A percentile compares a stretch with the other conserved stretches of the same genome.
These are phyloP conservation scores for Suhomyces emberorum DNA, from an alignment of 805 yeast genomes.

Conservation along the genomic window DNA sequence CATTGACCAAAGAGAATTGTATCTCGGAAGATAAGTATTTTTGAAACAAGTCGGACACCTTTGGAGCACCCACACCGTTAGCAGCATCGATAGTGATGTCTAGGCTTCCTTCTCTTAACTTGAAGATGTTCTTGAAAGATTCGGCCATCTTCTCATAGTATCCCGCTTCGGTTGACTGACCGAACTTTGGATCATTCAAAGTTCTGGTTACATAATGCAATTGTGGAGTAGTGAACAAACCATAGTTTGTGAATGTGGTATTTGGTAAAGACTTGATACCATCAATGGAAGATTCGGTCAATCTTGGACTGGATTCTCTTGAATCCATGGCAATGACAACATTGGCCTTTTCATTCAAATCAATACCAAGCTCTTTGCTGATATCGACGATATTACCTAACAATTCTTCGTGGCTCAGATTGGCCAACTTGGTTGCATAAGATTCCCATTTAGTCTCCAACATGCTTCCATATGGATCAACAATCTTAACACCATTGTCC, in stretches of 20 bases:
- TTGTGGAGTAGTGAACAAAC: constrained; percentile 88
- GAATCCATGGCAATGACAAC: constrained; percentile 84
- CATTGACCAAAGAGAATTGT: constrained; percentile 49
- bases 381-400: constrained; percentile 35
- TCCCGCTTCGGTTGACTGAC: constrained; percentile 60
- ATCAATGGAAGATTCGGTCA: constrained; percentile 55
- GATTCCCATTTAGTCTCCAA: constrained; percentile 80
- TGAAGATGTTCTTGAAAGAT: constrained; percentile 48
- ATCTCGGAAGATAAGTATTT: constrained; percentile 40
- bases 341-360: constrained; percentile 38
- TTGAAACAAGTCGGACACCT: constrained; percentile 48
- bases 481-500: constrained; percentile 54
- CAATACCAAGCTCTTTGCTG: constrained; percentile 43
- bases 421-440: constrained; percentile 77
- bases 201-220: constrained; percentile 81
- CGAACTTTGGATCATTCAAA: constrained; percentile 62
- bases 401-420: constrained; percentile 51
- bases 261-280: constrained; percentile 52
- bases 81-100: constrained; percentile 81
- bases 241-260: constrained; percentile 51
- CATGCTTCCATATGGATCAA: constrained; percentile 93
- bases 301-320: constrained; percentile 73
- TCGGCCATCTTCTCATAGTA: constrained; percentile 62
- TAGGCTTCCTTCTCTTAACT: constrained; percentile 25
- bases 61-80: constrained; percentile 94